Percentiles rank a stretch among this genome's conserved stretches.
Conservation (phyloP, 768 basidiomycete genomes). For the Leccinum sublutescens region DNA sequence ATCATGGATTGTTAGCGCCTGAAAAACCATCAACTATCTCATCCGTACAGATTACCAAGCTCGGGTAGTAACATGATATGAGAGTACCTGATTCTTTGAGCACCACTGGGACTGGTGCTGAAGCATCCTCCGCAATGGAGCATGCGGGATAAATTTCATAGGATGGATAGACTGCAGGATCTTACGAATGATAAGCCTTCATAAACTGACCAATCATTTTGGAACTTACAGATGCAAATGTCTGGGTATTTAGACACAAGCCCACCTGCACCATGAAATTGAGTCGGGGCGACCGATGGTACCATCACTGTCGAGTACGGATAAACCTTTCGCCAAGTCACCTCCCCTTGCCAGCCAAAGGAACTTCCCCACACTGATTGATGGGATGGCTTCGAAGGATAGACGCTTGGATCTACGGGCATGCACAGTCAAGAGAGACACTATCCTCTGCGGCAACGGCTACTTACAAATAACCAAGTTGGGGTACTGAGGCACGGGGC, state of each 20-base stretch:
- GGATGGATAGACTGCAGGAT: conserved; percentile 41
- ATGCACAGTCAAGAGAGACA: background rate
- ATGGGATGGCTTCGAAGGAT: conserved; percentile 18
- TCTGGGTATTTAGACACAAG: conserved; percentile 14
- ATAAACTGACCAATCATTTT: background rate
- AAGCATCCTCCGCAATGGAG: background rate
- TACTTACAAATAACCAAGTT: conserved; percentile 32
- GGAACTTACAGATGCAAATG: conserved; percentile 21
- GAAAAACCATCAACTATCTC: background rate
- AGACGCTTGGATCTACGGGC: conserved; percentile 35
- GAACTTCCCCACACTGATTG: conserved; percentile 14
- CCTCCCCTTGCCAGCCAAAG: conserved; percentile 20
- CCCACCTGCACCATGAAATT: conserved; percentile 9
- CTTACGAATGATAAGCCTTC: conserved; percentile 24
- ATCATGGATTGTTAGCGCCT: conserved; percentile 5
- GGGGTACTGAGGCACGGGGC: conserved; percentile 23
- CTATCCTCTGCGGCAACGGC: background rate
- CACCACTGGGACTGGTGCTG: background rate
- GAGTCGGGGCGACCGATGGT: conserved; percentile 2
- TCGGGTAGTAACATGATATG: conserved; percentile 35
- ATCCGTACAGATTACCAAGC: conserved; percentile 36
- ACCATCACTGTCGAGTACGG: conserved; percentile 9
- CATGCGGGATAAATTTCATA: conserved; percentile 40
- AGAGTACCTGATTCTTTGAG: background rate
- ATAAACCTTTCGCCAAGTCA: conserved; percentile 19